Percentiles rank a stretch among this genome's conserved stretches.
These are phyloP conservation scores for Pyrus bretschneideri DNA, from an alignment of 306 rosid species.

Conservation along the genomic window DNA sequence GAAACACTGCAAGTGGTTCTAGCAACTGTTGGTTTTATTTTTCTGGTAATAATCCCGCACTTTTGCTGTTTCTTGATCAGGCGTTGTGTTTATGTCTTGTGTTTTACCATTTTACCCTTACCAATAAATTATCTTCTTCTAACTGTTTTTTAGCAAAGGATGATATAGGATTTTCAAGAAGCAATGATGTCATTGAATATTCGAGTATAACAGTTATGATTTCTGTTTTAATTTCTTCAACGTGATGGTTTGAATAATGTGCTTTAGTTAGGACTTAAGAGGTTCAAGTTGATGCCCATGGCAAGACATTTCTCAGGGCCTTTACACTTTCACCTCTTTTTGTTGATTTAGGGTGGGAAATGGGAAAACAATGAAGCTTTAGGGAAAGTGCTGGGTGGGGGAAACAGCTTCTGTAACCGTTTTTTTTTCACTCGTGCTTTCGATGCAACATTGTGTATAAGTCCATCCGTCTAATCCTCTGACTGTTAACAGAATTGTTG, in stretches of 20 bases:
- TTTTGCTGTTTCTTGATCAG: background rate
- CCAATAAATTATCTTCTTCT: background rate
- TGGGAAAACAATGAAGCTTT: background rate
- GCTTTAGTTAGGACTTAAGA: background rate
- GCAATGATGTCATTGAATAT: background rate
- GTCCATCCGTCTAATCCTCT: background rate
- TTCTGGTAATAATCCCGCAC: conserved; percentile 44
- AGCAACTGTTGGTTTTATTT: conserved; percentile 61
- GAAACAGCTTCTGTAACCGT: background rate
- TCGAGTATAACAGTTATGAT: background rate
- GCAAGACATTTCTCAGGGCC: background rate
- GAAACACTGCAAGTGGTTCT: conserved; percentile 65
- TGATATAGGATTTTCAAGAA: background rate
- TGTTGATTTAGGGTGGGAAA: background rate
- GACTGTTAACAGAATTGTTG: background rate
- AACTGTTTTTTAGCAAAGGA: background rate
- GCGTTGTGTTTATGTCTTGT: background rate
- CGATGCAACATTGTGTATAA: background rate
- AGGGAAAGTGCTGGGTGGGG: background rate
- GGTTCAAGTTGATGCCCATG: background rate
- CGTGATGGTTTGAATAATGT: background rate
- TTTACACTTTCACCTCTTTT: background rate
- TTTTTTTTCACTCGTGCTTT: background rate
- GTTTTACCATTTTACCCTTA: background rate
- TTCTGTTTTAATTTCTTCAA: background rate